Evolutionary conservation across 2,329 filamentous ascomycete genomes (phyloP), one percentile per base, ranked within the genome.

Genomic region (Sclerotinia spermophila): DNA sequence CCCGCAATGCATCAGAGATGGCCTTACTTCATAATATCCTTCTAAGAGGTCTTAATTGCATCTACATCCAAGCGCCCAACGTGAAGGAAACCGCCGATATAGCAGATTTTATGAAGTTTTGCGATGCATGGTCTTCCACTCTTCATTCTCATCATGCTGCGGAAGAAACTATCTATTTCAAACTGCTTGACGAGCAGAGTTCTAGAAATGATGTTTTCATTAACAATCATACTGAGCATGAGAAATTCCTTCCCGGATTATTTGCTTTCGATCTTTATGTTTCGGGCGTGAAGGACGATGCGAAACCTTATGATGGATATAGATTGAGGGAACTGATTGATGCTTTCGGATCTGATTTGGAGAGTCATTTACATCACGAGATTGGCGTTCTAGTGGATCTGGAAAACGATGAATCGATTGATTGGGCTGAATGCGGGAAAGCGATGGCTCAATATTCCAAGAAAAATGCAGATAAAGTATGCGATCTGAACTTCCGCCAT

Each of bases 201-300:
- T 51, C 72, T 77, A 4, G 79, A 78, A 2, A 78, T 79, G 33
- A 75, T 75, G 35, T 56, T 19, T 62, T 81, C 81, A 55, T 71
- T 78, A 35, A 55, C 3, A 84, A 83, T 72, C 75, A 83, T 5
- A 77, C 79, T n/a, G 81, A 84, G 69, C 83, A 84, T 73, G 74
- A 77, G 8, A 73, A 75, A 0, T 84, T 84, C 71, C 77, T 81
- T 21, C 75, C 74, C 0, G 82, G 81, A 0, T 69, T 84, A 4
- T 74, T 76, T 0, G 70, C 59, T 1, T 82, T 81, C 33, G 73
- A 73, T 58, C 72, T 59, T 6, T 84, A 82, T 74, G 62, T 81
- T 15, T 70, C 75, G 3, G 74, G 71, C 7, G 76, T 80, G 1
- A 74, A 77, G 0, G 69, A 68, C 2, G 80, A 80, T n/a, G 72